Conservation (phyloP, 2,329 filamentous ascomycete genomes). For the Fusarium staphyleae region DNA sequence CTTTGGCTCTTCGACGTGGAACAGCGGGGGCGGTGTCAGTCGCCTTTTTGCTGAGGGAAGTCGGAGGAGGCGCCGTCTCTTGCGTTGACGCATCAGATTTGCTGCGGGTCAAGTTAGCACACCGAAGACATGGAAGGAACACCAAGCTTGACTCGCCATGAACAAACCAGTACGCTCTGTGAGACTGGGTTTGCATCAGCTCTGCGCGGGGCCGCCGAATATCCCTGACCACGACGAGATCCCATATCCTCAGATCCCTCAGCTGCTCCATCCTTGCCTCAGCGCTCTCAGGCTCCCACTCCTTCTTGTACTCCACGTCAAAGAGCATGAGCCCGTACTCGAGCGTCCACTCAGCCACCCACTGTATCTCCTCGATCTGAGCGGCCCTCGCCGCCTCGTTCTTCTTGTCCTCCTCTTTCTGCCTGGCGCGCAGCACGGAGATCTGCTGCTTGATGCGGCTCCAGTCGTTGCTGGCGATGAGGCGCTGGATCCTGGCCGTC, state of each 20-base stretch:
- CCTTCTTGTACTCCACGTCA: slow-evolving; percentile 16
- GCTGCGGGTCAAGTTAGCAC: slow-evolving; percentile 11
- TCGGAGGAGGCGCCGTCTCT: neutral
- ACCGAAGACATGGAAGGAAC: neutral
- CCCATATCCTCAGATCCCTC: slow-evolving; percentile 27
- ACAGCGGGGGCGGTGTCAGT: slow-evolving; percentile 17
- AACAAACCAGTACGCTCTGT: slow-evolving; percentile 17
- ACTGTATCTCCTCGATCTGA: slow-evolving; percentile 39
- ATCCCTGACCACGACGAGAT: slow-evolving; percentile 36
- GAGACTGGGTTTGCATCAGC: slow-evolving; percentile 20
- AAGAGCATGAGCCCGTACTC: slow-evolving; percentile 39
- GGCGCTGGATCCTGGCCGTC: slow-evolving; percentile 13
- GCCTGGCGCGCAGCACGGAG: slow-evolving; percentile 4
- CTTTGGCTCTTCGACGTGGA: neutral
- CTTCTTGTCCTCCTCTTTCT: slow-evolving; percentile 12
- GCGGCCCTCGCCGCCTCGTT: slow-evolving; percentile 8
- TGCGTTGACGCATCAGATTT: slow-evolving; percentile 2
- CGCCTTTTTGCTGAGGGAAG: neutral
- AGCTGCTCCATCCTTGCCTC: slow-evolving; percentile 22
- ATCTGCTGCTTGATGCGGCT: slow-evolving; percentile 9
- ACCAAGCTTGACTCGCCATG: slow-evolving; percentile 1
- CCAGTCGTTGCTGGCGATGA: neutral
- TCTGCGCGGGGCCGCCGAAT: slow-evolving; percentile 18
- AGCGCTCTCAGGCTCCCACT: slow-evolving; percentile 4
- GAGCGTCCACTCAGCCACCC: slow-evolving; percentile 40